Evolutionary conservation across 177 flowering plant genomes (phyloP), one percentile per base, ranked within the genome.

Genomic region (Vitis hybrid): DNA sequence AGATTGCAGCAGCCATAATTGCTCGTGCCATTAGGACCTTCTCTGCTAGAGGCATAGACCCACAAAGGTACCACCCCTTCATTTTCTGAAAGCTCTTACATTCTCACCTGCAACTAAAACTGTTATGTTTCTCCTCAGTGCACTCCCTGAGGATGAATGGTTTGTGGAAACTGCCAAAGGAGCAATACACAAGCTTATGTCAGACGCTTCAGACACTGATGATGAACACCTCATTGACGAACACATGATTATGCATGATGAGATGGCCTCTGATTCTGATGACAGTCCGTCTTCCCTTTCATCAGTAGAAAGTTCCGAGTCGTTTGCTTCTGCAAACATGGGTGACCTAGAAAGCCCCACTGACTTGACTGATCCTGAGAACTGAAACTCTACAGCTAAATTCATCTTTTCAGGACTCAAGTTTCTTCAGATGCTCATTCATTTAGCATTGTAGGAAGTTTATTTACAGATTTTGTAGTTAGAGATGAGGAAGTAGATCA

Each of bases 141-240:
- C 89, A 17, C 95, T 96, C 35, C 95, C 91, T 2, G 92, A 88
- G 82, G 97, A 93, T 73, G 97, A 93, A 76, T 96, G 99, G 97
- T 93, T 93, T 77, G 86, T 82, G 5, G 91, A 91, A 57, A 81
- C 97, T 49, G 97, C 99, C 14, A 93, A 93, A 73, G 79, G 90
- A 9, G 93, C 98, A 14, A 91, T 96, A 75, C 83, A 85, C 84
- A 89, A 87, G 78, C 91, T 95, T 70, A 80, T 95, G 2, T 88
- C 97, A 35, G 99, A 93, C 50, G 70, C 81, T 49, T 90, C 97
- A 11, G 99, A 90, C 55, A 69, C 74, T 30, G 95, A 91, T 55
- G 97, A 90, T 61, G 92, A 41, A 41, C 48, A 41, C 48, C 5
- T 41, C 9, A 41, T 41, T 41, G 48, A 30, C 32, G 32, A 30